phyloP scores from a whole-genome alignment of 345 rosid species.

The Eucalyptus grandis region DNA sequence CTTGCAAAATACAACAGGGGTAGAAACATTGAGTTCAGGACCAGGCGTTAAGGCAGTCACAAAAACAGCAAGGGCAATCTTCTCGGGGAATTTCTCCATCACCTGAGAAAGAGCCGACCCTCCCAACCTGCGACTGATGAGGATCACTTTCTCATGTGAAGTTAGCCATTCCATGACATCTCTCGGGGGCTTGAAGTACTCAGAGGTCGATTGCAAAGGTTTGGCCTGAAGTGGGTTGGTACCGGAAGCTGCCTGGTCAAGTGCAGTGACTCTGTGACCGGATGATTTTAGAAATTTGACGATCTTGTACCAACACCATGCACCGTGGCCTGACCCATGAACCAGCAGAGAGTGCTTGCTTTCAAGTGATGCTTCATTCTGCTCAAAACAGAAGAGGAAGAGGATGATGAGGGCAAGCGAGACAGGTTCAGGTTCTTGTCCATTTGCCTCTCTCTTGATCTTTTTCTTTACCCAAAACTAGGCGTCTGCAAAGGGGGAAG shows the following conservation, averaged over 20 bases:
- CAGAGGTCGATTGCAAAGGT: neutral
- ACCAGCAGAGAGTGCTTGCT: neutral
- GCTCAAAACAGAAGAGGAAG: too few relatives aligned
- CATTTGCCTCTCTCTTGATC: too few relatives aligned
- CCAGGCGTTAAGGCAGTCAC: constrained; percentile 22
- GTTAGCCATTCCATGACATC: constrained; percentile 5
- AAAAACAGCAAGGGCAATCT: constrained; percentile 9
- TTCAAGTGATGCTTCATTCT: too few relatives aligned
- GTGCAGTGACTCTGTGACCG: constrained; percentile 14
- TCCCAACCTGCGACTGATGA: constrained; percentile 19
- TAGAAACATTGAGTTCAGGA: neutral
- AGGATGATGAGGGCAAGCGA: too few relatives aligned
- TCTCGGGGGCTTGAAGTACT: neutral
- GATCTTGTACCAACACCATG: constrained; percentile 24
- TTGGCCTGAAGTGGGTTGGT: constrained; percentile 1
- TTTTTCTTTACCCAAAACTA: too few relatives aligned
- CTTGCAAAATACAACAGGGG: neutral
- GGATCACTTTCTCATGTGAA: constrained; percentile 6
- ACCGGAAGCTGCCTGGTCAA: constrained; percentile 22
- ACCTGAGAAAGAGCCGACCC: constrained; percentile 12
- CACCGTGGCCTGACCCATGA: constrained; percentile 24
- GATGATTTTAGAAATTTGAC: constrained; percentile 4
- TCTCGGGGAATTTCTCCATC: constrained; percentile 13
- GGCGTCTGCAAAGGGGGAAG: neutral
- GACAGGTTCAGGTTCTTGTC: too few relatives aligned